Percentiles rank a stretch among this genome's conserved stretches.
These are phyloP conservation scores for Rubus parviflorus DNA, from an alignment of 306 rosid species.

Conservation along the genomic window DNA sequence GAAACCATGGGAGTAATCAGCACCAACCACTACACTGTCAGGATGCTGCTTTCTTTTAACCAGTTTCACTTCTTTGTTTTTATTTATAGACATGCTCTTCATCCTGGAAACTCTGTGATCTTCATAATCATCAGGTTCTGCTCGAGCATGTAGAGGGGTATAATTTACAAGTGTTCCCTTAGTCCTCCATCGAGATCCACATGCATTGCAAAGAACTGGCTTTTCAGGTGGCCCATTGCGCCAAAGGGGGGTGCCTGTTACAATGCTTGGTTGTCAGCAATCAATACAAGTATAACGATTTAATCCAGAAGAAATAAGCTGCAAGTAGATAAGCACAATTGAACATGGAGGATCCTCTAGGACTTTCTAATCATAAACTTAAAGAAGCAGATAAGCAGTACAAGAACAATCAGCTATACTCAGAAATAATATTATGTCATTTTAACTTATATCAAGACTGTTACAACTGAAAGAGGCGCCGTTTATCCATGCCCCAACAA, in stretches of 20 bases:
- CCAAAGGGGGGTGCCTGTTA: constrained; percentile 98
- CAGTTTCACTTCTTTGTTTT: constrained; percentile 68
- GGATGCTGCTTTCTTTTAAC: constrained; percentile 70
- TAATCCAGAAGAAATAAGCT: constrained; percentile 8
- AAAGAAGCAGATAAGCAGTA: neutral
- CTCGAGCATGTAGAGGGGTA: constrained; percentile 95
- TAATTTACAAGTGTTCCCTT: constrained; percentile 97
- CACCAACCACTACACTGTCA: constrained; percentile 44
- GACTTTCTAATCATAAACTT: neutral
- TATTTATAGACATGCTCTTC: constrained; percentile 66
- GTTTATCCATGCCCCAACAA: neutral
- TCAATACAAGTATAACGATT: constrained; percentile 19
- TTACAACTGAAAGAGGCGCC: neutral
- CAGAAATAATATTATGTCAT: neutral
- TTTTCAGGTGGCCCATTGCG: constrained; percentile 99
- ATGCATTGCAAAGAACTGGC: constrained; percentile 98
- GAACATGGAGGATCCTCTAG: constrained; percentile 13
- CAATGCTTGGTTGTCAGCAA: constrained; percentile 43
- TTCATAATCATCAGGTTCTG: constrained; percentile 78
- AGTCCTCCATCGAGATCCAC: constrained; percentile 99
- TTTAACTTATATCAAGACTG: neutral
- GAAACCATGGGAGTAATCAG: constrained; percentile 64
- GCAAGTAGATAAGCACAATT: constrained; percentile 22
- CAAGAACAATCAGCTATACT: neutral
- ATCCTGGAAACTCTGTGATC: constrained; percentile 68